These are phyloP conservation scores for Teunomyces lycoperdinae DNA, from an alignment of 805 yeast genomes.

Conservation along the genomic window DNA sequence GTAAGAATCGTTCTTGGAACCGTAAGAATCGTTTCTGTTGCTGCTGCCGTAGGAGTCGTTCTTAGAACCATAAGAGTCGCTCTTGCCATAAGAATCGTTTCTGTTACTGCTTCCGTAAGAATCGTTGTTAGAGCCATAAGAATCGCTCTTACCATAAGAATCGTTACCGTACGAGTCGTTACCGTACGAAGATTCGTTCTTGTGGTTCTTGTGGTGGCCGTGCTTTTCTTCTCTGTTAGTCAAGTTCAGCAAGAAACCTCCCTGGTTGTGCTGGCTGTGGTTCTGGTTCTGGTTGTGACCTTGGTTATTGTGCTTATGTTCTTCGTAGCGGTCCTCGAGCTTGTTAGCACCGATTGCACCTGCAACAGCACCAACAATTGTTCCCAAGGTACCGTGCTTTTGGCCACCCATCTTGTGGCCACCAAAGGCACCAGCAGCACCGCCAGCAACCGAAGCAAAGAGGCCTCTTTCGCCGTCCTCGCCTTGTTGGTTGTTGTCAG, in stretches of 20 bases:
- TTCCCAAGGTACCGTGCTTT: conserved; percentile 25
- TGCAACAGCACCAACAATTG: conserved; percentile 26
- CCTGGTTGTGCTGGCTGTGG: conserved; percentile 5
- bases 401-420: conserved; percentile 24
- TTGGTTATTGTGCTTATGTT: conserved; percentile 10
- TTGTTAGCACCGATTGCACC: conserved; percentile 31
- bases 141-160: not conserved
- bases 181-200: conserved; percentile 7
- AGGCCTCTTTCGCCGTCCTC: conserved; percentile 27
- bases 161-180: conserved; percentile 3
- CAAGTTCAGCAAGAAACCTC: conserved; percentile 8
- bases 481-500: conserved; percentile 9
- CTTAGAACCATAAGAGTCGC: conserved; percentile 4
- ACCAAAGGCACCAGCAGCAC: conserved; percentile 29
- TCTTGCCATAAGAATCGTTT: not conserved
- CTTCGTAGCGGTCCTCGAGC: conserved; percentile 21
- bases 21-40: not conserved
- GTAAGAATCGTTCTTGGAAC: not conserved
- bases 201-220: conserved; percentile 4
- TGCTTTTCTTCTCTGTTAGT: conserved; percentile 6
- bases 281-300: not conserved
- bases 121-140: not conserved
- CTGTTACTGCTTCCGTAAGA: conserved; percentile 1
- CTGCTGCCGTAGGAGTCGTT: conserved; percentile 6
- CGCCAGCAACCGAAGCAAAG: conserved; percentile 24